These are phyloP conservation scores for Acephala macrosclerotiorum DNA, from an alignment of 2,329 filamentous ascomycete genomes.

Conservation along the genomic window DNA sequence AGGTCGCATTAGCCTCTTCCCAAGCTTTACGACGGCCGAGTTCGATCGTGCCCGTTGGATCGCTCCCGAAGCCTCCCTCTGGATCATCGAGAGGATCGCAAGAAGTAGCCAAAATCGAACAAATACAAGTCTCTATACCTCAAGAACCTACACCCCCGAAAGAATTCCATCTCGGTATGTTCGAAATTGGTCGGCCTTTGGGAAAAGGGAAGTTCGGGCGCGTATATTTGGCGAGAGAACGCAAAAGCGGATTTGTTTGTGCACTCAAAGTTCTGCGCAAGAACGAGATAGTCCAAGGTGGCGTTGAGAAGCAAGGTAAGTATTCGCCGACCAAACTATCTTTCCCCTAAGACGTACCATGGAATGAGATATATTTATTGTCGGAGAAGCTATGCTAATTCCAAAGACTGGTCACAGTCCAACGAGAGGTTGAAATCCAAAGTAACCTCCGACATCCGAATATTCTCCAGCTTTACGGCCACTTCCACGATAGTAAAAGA, in stretches of 20 bases:
- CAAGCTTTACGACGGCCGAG: slow-evolving; percentile 63
- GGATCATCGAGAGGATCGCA: no score
- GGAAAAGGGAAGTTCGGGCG: slow-evolving; percentile 68
- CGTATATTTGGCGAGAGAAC: slow-evolving; percentile 72
- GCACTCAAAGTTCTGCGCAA: slow-evolving; percentile 75
- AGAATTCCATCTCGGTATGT: slow-evolving; percentile 77
- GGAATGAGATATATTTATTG: background rate
- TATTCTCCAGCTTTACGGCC: slow-evolving; percentile 68
- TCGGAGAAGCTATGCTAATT: slow-evolving; percentile 31
- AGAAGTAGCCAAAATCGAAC: slow-evolving; percentile 58
- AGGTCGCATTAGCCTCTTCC: slow-evolving; percentile 77
- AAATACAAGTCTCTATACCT: slow-evolving; percentile 54
- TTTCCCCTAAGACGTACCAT: no score
- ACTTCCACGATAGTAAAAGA: slow-evolving; percentile 74
- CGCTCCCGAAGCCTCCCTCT: slow-evolving; percentile 53
- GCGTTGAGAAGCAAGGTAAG: slow-evolving; percentile 72
- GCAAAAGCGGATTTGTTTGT: slow-evolving; percentile 70
- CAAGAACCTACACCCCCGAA: slow-evolving; percentile 59
- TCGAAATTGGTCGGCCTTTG: slow-evolving; percentile 75
- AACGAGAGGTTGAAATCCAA: slow-evolving; percentile 73
- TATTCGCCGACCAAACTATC: no score
- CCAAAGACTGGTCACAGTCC: no score
- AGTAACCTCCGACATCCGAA: slow-evolving; percentile 65
- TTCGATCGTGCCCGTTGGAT: slow-evolving; percentile 50
- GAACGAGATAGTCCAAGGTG: slow-evolving; percentile 66